phyloP scores from a whole-genome alignment of 1,284 basidiomycete genomes.

The Kwoniella shivajii region DNA sequence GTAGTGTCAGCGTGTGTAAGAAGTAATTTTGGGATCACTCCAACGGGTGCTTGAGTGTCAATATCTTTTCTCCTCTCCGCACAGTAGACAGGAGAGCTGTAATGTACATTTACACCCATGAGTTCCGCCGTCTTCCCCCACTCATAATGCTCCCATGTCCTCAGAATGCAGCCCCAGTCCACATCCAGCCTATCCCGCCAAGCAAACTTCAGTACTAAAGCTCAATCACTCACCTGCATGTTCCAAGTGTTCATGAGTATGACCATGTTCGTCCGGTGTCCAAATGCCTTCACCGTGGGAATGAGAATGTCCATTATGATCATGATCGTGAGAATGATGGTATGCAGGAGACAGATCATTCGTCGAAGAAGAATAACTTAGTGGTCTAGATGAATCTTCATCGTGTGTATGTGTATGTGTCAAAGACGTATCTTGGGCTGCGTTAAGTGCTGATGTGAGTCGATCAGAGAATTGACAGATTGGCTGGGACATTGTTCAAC shows the following conservation, averaged over 20 bases:
- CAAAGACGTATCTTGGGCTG: conserved; percentile 10
- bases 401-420: conserved; percentile 5
- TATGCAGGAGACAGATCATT: background rate
- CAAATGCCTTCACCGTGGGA: conserved; percentile 30
- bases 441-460: conserved; percentile 35
- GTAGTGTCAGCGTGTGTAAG: background rate
- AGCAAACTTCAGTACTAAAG: too few relatives aligned
- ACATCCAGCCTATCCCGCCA: too few relatives aligned
- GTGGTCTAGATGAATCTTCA: conserved; percentile 9
- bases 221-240: conserved; percentile 67
- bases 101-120: too few relatives aligned
- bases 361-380: background rate
- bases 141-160: too few relatives aligned
- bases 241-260: conserved; percentile 87
- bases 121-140: too few relatives aligned
- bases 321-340: conserved; percentile 34
- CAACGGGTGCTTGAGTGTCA: background rate
- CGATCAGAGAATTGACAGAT: conserved; percentile 52
- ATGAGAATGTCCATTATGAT: conserved; percentile 29
- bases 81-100: too few relatives aligned
- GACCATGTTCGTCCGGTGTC: conserved; percentile 69
- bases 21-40: conserved; percentile 20
- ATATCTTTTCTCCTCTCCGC: too few relatives aligned
- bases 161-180: too few relatives aligned
- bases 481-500: conserved; percentile 13